Evolutionary conservation across 345 rosid genomes (phyloP).

Genomic region (Abelmoschus esculentus): DNA sequence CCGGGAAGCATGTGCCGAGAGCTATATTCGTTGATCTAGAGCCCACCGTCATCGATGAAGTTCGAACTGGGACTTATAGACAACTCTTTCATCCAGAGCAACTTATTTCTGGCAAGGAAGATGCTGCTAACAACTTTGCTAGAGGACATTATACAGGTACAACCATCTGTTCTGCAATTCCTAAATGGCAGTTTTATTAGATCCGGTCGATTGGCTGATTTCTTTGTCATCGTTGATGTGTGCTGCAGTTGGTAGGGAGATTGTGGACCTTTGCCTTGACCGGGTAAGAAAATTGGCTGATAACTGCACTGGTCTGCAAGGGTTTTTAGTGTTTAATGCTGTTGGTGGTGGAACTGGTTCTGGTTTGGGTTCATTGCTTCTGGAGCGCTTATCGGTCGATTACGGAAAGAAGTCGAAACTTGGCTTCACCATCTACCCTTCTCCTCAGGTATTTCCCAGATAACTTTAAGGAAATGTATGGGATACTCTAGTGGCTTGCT

Average conservation of each 20-base stretch:
- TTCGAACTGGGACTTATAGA: slow-evolving; percentile 63
- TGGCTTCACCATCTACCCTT: slow-evolving; percentile 75
- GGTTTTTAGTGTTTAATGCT: slow-evolving; percentile 64
- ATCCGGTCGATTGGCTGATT: not conserved
- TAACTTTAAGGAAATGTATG: not conserved
- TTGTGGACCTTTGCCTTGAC: slow-evolving; percentile 77
- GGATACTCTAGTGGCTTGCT: not conserved
- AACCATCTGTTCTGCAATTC: slow-evolving; percentile 6
- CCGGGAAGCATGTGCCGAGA: slow-evolving; percentile 89
- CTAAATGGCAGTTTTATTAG: not conserved
- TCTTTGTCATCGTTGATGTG: slow-evolving; percentile 1
- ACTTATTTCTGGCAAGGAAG: slow-evolving; percentile 89
- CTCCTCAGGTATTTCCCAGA: slow-evolving; percentile 53
- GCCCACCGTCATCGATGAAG: slow-evolving; percentile 84
- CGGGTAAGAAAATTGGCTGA: slow-evolving; percentile 76
- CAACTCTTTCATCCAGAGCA: slow-evolving; percentile 94
- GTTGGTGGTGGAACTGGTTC: slow-evolving; percentile 89
- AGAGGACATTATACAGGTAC: slow-evolving; percentile 85
- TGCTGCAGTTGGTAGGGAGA: slow-evolving; percentile 74
- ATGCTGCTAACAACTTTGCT: slow-evolving; percentile 87
- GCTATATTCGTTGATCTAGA: slow-evolving; percentile 78
- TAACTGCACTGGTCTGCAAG: slow-evolving; percentile 86
- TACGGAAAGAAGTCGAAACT: slow-evolving; percentile 88
- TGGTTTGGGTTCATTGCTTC: slow-evolving; percentile 67
- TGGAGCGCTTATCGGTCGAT: slow-evolving; percentile 81